Percentiles rank a stretch among this genome's conserved stretches.
phyloP scores from a whole-genome alignment of 768 basidiomycete genomes.

The Cubamyces sp. region DNA sequence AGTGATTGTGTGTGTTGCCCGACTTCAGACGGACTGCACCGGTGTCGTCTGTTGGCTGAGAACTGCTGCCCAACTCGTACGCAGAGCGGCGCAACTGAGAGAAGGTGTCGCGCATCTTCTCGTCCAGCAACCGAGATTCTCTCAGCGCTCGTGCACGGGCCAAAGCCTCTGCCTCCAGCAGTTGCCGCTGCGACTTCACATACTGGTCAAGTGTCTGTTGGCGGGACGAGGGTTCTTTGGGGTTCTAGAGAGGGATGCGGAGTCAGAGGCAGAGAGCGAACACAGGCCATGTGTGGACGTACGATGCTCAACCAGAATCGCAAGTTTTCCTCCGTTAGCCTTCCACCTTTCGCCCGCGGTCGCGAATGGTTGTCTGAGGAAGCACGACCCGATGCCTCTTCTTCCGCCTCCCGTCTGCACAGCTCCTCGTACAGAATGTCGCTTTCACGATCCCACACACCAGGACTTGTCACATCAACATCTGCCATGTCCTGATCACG shows the following conservation, averaged over 20 bases:
- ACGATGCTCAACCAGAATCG: constrained; percentile 82
- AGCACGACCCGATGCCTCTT: constrained; percentile 55
- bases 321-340: constrained; percentile 76
- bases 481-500: constrained; percentile 98
- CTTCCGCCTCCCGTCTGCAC: constrained; percentile 69
- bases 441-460: constrained; percentile 91
- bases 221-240: constrained; percentile 84
- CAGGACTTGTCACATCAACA: constrained; percentile 83
- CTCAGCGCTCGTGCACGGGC: constrained; percentile 80
- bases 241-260: constrained; percentile 60
- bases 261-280: constrained; percentile 3
- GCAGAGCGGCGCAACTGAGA: constrained; percentile 79
- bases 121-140: constrained; percentile 77
- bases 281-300: constrained; percentile 35
- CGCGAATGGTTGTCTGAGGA: constrained; percentile 56
- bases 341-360: constrained; percentile 67
- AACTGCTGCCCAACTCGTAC: constrained; percentile 62
- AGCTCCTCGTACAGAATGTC: constrained; percentile 84
- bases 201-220: constrained; percentile 83
- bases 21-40: constrained; percentile 74
- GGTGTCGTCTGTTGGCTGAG: constrained; percentile 54
- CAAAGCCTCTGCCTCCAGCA: constrained; percentile 82
- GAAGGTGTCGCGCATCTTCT: constrained; percentile 78
- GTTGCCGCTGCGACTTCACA: constrained; percentile 76
- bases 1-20: constrained; percentile 51